Evolutionary conservation across 768 basidiomycete species (phyloP), one percentile per base, ranked within the genome.

Genomic region (Collybia nuda): DNA sequence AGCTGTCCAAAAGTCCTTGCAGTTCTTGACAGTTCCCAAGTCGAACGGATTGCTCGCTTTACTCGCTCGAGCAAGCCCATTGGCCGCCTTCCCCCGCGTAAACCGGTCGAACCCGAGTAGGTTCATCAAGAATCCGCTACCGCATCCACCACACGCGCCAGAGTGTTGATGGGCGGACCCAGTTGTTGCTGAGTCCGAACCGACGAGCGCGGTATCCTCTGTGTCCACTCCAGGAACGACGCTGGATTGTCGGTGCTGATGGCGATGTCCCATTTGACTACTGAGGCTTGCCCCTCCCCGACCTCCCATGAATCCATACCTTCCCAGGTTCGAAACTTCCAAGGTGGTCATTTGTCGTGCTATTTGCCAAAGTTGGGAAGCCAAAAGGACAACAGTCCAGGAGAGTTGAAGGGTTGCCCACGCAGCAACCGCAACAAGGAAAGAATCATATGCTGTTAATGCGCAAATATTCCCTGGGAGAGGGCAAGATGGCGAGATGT

Each of bases 231-330:
- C 76, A 3, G 68, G 70, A 8, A 75, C 68, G 21, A 66, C 52
- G 24, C 55, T 56, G 28, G 63, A 59, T 22, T 59, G 62, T 44
- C 63, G 73, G 1, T 40, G 41, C 59, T 60, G 65, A 59, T 89
- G 86, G n/a, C 79, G 77, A 62, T 89, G 88, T 2, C 90, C 87
- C 86, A 89, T 88, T 64, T 93, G 90, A 6, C 82, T 75, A 6
- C 74, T 73, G 17, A 89, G 74, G 32, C 78, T 82, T 2, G 84
- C 80, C 17, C 83, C 82, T 0, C 85, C 90, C 36, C 91, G 84
- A 0, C 95, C 95, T 32, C 97, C 96, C 93, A 99, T 96, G 73
- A 86, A 98, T 11, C 97, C 96, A 62, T 86, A 98, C 40, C 96
- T 82, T 2, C 96, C 93, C 2, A 98, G 83, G 62, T 99, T 99